Percentiles rank a stretch among this genome's conserved stretches.
Conservation (phyloP, 257 asterid genomes). For the Solanum chilense region DNA sequence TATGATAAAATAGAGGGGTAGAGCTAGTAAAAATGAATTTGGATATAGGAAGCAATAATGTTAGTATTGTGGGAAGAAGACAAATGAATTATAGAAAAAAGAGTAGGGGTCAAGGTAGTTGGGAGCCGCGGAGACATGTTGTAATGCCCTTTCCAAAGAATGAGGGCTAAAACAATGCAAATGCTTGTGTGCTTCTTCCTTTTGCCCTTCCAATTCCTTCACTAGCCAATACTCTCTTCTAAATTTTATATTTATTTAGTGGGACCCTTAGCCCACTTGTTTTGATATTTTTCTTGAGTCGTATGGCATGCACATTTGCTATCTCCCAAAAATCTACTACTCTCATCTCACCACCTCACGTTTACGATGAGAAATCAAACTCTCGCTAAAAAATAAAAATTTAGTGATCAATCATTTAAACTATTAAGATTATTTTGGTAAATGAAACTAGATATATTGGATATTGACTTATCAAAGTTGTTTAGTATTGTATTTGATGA, state of each 20-base stretch:
- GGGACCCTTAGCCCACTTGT: not conserved
- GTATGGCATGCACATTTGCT: not conserved
- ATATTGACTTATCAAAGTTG: too few species aligned
- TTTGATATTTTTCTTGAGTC: not conserved
- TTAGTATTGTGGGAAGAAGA: not conserved
- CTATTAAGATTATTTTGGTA: not conserved
- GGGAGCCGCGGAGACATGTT: not conserved
- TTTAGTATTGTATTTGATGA: too few species aligned
- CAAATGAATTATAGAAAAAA: not conserved
- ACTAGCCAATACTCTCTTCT: not conserved
- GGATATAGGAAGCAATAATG: too few species aligned
- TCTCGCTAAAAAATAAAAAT: too few species aligned
- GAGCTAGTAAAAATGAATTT: too few species aligned
- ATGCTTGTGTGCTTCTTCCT: not conserved
- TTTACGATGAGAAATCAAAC: not conserved
- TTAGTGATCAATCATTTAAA: not conserved
- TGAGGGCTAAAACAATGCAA: not conserved
- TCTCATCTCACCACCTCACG: not conserved
- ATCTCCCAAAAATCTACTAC: not conserved
- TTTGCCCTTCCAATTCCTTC: not conserved
- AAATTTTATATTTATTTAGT: not conserved
- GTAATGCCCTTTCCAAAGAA: not conserved
- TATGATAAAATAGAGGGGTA: too few species aligned
- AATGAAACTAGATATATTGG: too few species aligned
- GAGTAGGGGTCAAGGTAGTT: not conserved